Conservation (phyloP, 108 stramenopile genomes). For the Pseudonitzschia multistriata region DNA sequence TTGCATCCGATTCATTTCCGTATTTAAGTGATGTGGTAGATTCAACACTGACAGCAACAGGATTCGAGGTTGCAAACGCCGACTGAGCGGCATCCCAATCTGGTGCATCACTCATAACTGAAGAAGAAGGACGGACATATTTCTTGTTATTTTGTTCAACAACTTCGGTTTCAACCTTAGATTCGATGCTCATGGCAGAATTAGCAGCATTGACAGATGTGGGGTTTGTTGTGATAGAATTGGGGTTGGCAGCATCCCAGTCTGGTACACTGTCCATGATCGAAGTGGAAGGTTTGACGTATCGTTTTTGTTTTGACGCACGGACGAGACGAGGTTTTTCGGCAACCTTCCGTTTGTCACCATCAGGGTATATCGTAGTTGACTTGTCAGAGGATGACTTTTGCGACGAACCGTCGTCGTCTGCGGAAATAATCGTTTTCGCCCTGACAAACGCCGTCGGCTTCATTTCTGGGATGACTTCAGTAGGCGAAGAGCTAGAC, state of each 20-base stretch:
- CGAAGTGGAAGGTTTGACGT: conserved; percentile 10
- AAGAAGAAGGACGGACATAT: conserved; percentile 2
- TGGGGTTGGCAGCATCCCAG: conserved; percentile 5
- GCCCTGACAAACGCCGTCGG: neutral
- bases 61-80: conserved; percentile 1
- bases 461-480: neutral
- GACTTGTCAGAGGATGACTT: neutral
- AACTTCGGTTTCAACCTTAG: neutral
- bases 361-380: neutral
- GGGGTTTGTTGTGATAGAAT: neutral
- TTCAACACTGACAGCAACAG: neutral
- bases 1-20: neutral
- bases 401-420: neutral
- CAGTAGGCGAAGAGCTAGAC: neutral
- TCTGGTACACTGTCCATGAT: neutral
- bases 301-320: conserved; percentile 6
- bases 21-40: neutral
- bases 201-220: neutral
- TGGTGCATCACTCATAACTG: conserved; percentile 4
- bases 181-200: neutral
- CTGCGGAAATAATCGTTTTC: neutral
- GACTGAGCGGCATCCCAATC: conserved; percentile 2
- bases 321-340: conserved; percentile 6
- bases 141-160: neutral
- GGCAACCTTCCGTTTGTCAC: neutral